Conservation (phyloP, 1,284 basidiomycete species). For the Phlebopus sp. region DNA sequence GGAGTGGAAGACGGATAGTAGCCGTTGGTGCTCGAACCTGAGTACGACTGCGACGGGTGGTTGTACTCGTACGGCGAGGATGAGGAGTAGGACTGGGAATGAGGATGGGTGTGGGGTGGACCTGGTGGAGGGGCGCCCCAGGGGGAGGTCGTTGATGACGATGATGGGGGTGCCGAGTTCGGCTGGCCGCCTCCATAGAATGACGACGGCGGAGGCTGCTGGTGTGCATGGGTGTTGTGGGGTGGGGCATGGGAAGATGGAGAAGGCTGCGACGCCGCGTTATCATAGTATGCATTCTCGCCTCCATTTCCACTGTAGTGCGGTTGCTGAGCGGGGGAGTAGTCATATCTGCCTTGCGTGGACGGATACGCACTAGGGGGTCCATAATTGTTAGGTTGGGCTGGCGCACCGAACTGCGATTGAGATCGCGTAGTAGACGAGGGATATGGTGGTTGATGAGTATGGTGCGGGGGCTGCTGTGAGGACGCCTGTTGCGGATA, state of each 20-base stretch:
- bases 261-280: slow-evolving; percentile 4
- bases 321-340: slow-evolving; percentile 1
- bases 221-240: neutral
- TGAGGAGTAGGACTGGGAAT: slow-evolving; percentile 3
- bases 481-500: slow-evolving; percentile 24
- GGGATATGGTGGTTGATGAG: slow-evolving; percentile 30
- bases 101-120: slow-evolving; percentile 3
- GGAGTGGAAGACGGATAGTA: slow-evolving; percentile 3
- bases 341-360: slow-evolving; percentile 18
- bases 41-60: slow-evolving; percentile 3
- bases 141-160: neutral
- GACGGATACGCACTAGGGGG: slow-evolving; percentile 20
- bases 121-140: slow-evolving; percentile 8
- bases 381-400: slow-evolving; percentile 13
- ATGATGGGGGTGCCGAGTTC: slow-evolving; percentile 2
- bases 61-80: neutral
- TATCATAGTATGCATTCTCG: slow-evolving; percentile 27
- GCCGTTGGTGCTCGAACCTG: neutral
- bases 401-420: slow-evolving; percentile 25
- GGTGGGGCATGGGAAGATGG: neutral
- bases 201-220: neutral
- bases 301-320: slow-evolving; percentile 2
- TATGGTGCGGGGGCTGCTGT: slow-evolving; percentile 15
- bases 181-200: slow-evolving; percentile 1
- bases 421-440: slow-evolving; percentile 28